These are phyloP conservation scores for Petasospora rhodanensis DNA, from an alignment of 1,139 yeast genomes.

Conservation along the genomic window DNA sequence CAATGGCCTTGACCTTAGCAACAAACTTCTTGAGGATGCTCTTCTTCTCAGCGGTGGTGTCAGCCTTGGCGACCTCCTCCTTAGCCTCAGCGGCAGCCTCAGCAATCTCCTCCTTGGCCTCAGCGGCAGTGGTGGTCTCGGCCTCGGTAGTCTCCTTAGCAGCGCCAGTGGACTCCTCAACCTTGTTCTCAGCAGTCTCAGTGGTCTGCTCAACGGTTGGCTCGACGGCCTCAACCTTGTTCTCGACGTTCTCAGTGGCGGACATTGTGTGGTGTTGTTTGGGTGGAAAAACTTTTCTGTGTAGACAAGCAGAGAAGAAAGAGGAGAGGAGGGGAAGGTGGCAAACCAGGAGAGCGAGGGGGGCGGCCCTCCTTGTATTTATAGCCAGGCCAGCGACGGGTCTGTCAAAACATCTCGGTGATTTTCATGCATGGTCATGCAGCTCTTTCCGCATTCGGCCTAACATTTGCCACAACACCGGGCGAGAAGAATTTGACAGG, in stretches of 20 bases:
- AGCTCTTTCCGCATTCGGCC: conserved; percentile 1
- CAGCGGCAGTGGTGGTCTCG: no score
- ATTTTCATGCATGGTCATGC: conserved; percentile 1
- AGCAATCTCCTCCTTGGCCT: conserved; percentile 13
- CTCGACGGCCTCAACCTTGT: conserved; percentile 22
- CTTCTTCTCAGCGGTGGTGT: conserved; percentile 35
- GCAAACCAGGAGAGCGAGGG: conserved; percentile 1
- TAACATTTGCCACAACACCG: no score
- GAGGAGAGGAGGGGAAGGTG: neutral
- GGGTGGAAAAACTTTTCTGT: neutral
- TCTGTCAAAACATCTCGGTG: conserved; percentile 5
- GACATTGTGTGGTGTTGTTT: conserved; percentile 11
- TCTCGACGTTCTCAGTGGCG: conserved; percentile 20
- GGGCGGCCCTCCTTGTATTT: conserved; percentile 6
- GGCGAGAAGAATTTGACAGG: neutral
- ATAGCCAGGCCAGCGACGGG: conserved; percentile 3
- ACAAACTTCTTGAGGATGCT: conserved; percentile 47
- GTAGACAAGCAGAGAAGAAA: neutral
- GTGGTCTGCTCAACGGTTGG: conserved; percentile 19
- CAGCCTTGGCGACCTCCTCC: conserved; percentile 19
- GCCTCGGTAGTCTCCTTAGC: no score
- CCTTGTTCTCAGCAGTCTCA: conserved; percentile 17
- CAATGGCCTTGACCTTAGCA: conserved; percentile 41
- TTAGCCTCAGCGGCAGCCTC: conserved; percentile 13
- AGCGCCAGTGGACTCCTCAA: conserved; percentile 13